A percentile compares a stretch with the other conserved stretches of the same genome.
These are phyloP conservation scores for Peterozyma toletana DNA, from an alignment of 805 yeast genomes.

Conservation along the genomic window DNA sequence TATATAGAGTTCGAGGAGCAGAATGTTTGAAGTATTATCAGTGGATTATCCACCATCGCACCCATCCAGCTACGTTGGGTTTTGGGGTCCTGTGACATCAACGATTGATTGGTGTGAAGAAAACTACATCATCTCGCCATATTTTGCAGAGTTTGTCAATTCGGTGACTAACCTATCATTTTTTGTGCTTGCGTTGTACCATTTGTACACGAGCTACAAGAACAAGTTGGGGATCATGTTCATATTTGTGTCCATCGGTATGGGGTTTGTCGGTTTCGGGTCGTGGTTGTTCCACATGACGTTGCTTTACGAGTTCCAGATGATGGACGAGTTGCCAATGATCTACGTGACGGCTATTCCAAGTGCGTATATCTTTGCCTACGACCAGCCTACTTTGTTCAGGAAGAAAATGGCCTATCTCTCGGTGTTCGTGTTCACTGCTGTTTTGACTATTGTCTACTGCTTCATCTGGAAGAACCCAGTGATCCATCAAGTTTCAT, in stretches of 20 bases:
- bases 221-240: slow-evolving; percentile 68
- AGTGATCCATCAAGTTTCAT: slow-evolving; percentile 80
- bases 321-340: slow-evolving; percentile 96
- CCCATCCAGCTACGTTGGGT: slow-evolving; percentile 30
- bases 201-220: slow-evolving; percentile 45
- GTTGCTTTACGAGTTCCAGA: slow-evolving; percentile 77
- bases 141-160: slow-evolving; percentile 86
- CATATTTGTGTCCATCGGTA: slow-evolving; percentile 66
- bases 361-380: slow-evolving; percentile 33
- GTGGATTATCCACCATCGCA: slow-evolving; percentile 2
- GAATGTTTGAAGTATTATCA: neutral
- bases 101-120: slow-evolving; percentile 99
- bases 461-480: slow-evolving; percentile 69
- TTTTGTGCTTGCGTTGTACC: slow-evolving; percentile 21
- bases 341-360: slow-evolving; percentile 96
- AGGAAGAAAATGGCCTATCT: slow-evolving; percentile 5
- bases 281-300: slow-evolving; percentile 98
- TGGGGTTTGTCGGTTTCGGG: slow-evolving; percentile 86
- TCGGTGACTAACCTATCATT: slow-evolving; percentile 62
- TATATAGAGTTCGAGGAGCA: neutral
- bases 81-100: slow-evolving; percentile 81
- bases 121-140: slow-evolving; percentile 80
- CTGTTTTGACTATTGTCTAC: slow-evolving; percentile 59
- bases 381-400: slow-evolving; percentile 15
- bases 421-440: slow-evolving; percentile 16